Evolutionary conservation across 306 rosid genomes (phyloP), one percentile per base, ranked within the genome.

Genomic region (Begonia loranthoides): DNA sequence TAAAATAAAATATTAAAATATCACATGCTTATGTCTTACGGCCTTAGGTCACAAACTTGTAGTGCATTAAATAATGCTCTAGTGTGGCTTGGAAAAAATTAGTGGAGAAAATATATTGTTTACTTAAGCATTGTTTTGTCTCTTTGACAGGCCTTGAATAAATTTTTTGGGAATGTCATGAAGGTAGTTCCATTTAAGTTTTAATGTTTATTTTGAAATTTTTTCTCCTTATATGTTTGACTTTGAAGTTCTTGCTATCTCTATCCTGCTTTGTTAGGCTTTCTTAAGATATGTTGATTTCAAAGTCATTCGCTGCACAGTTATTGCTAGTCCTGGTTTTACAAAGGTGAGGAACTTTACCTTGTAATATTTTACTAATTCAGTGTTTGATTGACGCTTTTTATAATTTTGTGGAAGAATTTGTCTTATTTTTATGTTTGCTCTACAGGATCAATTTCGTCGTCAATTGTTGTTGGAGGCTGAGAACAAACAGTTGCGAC

Each of bases 241-340:
- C 45, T 50, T 17, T 14, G 34, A 53, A 49, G 13, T 58, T 66
- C 67, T 44, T 69, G 43, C 59, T 51, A 49, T 45, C 52, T 53
- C 41, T 66, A 19, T 58, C 48, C 39, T 9, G 65, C 49, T 72
- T 47, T 46, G 73, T 51, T 52, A 86, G 99, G 95, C 99, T 68
- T 90, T 90, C 85, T 71, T 90, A 83, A 86, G 81, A 68, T 61
- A 86, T 71, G 76, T 90, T 54, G 92, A 90, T 76, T 90, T 90
- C 83, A 78, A 58, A 19, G 87, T 90, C 52, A 74, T 90, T 64
- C 95, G 95, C 15, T 90, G 95, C 71, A 94, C 94, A 62, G 99
- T 86, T 52, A 78, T 90, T 58, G 99, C 99, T 50, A 90, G 99
- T 74, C 99, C 96, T 62, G 95, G 99, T 51, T 90, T 90, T 68